Conservation (phyloP, 1,139 yeast genomes). For the Pichia sorboxylosa region DNA sequence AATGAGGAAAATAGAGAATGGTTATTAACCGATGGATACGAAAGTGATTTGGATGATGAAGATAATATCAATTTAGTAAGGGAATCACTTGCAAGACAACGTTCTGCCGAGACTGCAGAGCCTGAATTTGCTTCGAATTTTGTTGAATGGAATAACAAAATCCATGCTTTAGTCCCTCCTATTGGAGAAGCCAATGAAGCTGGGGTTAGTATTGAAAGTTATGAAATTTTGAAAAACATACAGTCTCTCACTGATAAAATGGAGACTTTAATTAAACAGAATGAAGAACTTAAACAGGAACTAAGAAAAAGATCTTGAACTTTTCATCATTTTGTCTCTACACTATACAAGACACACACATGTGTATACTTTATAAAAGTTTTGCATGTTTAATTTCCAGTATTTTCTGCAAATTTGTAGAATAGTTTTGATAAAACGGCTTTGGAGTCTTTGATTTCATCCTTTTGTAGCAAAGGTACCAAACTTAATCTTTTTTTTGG, state of each 20-base stretch:
- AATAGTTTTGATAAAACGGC: slow-evolving; percentile 9
- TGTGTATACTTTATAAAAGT: too few species aligned
- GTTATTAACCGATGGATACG: slow-evolving; percentile 74
- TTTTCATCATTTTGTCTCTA: too few species aligned
- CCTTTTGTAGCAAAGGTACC: slow-evolving; percentile 4
- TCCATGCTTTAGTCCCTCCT: slow-evolving; percentile 43
- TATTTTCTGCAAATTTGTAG: too few species aligned
- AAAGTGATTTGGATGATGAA: slow-evolving; percentile 29
- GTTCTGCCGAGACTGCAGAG: slow-evolving; percentile 58
- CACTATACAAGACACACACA: too few species aligned
- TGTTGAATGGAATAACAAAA: slow-evolving; percentile 35
- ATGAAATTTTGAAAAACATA: slow-evolving; percentile 40
- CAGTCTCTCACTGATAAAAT: slow-evolving; percentile 35
- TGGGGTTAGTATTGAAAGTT: slow-evolving; percentile 61
- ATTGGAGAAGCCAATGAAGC: slow-evolving; percentile 40
- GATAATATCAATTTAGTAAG: slow-evolving; percentile 19
- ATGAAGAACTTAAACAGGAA: slow-evolving; percentile 25
- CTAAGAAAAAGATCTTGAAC: slow-evolving; percentile 5
- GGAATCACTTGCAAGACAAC: slow-evolving; percentile 35
- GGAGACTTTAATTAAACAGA: slow-evolving; percentile 33
- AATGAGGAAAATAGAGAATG: slow-evolving; percentile 71
- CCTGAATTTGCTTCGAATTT: slow-evolving; percentile 51
- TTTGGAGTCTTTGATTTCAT: slow-evolving; percentile 9
- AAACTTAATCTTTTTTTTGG: slow-evolving; percentile 22
- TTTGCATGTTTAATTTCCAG: too few species aligned